Evolutionary conservation across 495 filamentous ascomycete genomes (phyloP).

Genomic region (Coniosporium apollinis): DNA sequence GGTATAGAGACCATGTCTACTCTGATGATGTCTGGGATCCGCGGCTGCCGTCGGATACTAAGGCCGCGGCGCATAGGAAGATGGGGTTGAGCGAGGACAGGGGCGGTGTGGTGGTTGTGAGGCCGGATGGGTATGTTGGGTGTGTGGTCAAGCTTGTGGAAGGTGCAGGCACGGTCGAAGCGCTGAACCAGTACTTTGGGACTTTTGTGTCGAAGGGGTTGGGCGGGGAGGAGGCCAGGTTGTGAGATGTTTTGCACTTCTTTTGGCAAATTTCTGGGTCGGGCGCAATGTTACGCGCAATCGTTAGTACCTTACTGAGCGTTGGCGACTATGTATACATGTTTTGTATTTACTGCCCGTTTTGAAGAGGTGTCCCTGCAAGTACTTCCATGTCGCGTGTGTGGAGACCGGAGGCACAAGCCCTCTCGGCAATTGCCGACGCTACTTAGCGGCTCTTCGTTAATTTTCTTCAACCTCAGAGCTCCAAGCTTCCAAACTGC

Average conservation of each 20-base stretch:
- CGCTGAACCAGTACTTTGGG: constrained; percentile 68
- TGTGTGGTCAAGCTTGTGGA: constrained; percentile 54
- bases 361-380: too few species aligned
- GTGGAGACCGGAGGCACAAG: too few species aligned
- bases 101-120: constrained; percentile 64
- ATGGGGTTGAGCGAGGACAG: constrained; percentile 59
- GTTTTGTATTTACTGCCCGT: too few species aligned
- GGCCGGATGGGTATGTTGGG: constrained; percentile 77
- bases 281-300: too few species aligned
- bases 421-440: too few species aligned
- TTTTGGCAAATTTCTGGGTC: too few species aligned
- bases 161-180: constrained; percentile 62
- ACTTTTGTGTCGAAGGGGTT: constrained; percentile 33
- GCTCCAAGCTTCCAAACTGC: not conserved
- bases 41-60: constrained; percentile 46
- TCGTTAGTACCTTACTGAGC: too few species aligned
- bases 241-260: too few species aligned
- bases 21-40: constrained; percentile 69
- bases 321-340: too few species aligned
- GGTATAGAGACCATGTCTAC: constrained; percentile 72
- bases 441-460: too few species aligned
- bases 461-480: not conserved
- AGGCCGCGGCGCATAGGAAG: constrained; percentile 67
- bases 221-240: too few species aligned
- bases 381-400: too few species aligned